Conservation (phyloP, 2,329 filamentous ascomycete species). For the Cladophialophora yegresii region DNA sequence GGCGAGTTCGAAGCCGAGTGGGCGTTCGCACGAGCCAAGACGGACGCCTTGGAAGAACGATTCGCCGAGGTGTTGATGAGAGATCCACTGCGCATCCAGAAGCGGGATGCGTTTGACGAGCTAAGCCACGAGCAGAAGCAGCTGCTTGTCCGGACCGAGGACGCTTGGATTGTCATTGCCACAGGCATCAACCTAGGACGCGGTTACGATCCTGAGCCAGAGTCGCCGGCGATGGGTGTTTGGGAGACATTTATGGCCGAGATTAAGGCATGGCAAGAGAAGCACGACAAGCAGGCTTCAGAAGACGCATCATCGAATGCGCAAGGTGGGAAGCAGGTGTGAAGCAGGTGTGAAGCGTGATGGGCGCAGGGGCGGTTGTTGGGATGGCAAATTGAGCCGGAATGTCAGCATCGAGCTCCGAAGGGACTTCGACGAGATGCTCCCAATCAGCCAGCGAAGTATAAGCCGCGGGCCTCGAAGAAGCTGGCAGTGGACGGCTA, state of each 20-base stretch:
- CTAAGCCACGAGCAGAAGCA: neutral
- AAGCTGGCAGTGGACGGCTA: neutral
- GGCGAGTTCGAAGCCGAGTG: constrained; percentile 4
- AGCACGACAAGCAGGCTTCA: neutral
- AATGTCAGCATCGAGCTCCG: neutral
- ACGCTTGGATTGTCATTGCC: neutral
- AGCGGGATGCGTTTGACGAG: neutral
- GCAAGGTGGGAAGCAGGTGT: neutral
- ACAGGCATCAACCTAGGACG: constrained; percentile 4
- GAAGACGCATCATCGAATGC: too few relatives aligned
- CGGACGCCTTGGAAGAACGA: neutral
- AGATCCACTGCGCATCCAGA: neutral
- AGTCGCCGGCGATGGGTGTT: neutral
- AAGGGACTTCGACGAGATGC: neutral
- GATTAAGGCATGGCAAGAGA: neutral
- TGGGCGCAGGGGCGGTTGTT: neutral
- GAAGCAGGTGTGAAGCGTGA: neutral
- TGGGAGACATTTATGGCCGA: constrained; percentile 4
- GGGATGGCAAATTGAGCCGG: neutral
- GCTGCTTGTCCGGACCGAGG: neutral
- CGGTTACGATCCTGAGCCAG: neutral
- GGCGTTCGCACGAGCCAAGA: neutral
- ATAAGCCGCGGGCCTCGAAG: neutral
- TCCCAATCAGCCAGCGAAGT: neutral
- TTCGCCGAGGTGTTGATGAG: neutral